Conservation (phyloP, 2,329 filamentous ascomycete genomes). For the Ampelomyces quisqualis region DNA sequence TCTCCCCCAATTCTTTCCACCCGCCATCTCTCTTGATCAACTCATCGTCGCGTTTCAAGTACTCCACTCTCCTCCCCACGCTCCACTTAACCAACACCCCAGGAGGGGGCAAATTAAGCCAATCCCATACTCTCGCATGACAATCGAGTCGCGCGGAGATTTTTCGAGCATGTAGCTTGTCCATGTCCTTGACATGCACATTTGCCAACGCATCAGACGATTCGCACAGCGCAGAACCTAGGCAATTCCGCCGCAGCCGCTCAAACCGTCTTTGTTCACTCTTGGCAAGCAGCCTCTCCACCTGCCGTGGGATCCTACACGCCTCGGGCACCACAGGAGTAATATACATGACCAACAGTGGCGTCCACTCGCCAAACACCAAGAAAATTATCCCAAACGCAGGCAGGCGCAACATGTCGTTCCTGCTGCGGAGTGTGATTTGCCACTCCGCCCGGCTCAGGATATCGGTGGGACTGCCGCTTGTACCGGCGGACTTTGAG, state of each 20-base stretch:
- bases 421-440: slow-evolving; percentile 64
- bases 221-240: slow-evolving; percentile 14
- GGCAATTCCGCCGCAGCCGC: slow-evolving; percentile 21
- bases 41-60: slow-evolving; percentile 69
- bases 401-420: slow-evolving; percentile 76
- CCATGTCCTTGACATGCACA: not conserved
- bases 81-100: slow-evolving; percentile 57
- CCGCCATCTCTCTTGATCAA: slow-evolving; percentile 67
- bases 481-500: slow-evolving; percentile 19
- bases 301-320: slow-evolving; percentile 79
- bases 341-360: slow-evolving; percentile 72
- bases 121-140: slow-evolving; percentile 39
- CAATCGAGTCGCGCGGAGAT: slow-evolving; percentile 26
- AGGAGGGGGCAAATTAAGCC: slow-evolving; percentile 45
- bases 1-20: slow-evolving; percentile 56
- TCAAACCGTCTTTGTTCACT: slow-evolving; percentile 56
- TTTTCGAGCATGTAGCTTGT: slow-evolving; percentile 12
- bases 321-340: slow-evolving; percentile 73
- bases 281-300: too few relatives aligned
- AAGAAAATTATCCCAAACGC: slow-evolving; percentile 74
- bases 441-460: slow-evolving; percentile 69
- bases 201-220: slow-evolving; percentile 4
- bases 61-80: slow-evolving; percentile 58
- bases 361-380: slow-evolving; percentile 83
- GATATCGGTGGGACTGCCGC: too few relatives aligned